Base-by-base conservation (phyloP, 305 asterid genomes). In the Withania somnifera region DNA sequence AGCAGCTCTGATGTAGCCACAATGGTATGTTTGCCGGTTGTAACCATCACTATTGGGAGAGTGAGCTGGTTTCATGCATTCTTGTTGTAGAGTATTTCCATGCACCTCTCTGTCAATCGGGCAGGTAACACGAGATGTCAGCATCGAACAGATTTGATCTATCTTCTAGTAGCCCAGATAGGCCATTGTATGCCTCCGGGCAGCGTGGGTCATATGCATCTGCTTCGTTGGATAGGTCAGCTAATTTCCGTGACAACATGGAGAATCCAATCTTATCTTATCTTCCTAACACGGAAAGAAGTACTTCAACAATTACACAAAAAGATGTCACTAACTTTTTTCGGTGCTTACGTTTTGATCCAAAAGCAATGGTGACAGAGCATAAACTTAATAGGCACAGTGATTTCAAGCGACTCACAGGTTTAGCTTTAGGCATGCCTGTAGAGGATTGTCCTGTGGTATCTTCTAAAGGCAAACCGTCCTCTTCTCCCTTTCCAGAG, bases 101-200 rank as follows among this genome's bases (percentile, higher is more conserved):
- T 93, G 98, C 95, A 83, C 91, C 57, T 83, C 89, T 85, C 93
- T 92, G 95, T 89, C 88, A 86, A 86, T 89, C 82, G 90, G 89
- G 83, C 80, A 86, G 81, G 84, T 83, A 89, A 89, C 89, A 90
- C 86, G 71, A 90, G 45, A 95, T 95, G 99, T 90, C 97, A 85
- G 94, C 96, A 87, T 91, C 97, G 85, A 90, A 92, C 90, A 95
- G 91, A 88, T 92, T 89, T 86, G 97, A 94, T 87, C 87, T 84
- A 82, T 89, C 99, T 88, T 92, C 97, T 82, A 89, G 89, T 89
- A 94, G 97, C 90, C 96, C 97, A 78, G 99, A 95, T 87, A 94
- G 93, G 90, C 89, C 92, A 17, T 82, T 88, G 84, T 92, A 91
- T 88, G 83, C 91, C 83, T 85, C 98, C 81, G 95, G 90, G 77